phyloP scores from a whole-genome alignment of 2,329 filamentous ascomycete species.

The Aspergillus jensenii region DNA sequence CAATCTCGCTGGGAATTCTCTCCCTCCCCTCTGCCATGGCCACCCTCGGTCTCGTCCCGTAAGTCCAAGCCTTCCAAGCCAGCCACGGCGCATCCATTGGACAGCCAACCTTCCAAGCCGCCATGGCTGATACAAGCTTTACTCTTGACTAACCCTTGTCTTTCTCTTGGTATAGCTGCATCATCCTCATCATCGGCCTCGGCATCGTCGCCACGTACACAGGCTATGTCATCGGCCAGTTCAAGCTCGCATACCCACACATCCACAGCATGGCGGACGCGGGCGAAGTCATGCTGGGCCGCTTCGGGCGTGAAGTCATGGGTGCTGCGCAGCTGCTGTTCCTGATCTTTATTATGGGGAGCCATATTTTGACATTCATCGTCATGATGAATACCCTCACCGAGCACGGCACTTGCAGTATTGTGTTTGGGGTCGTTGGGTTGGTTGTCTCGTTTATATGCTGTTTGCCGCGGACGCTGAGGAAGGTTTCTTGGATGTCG shows the following conservation, averaged over 20 bases:
- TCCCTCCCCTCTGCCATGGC: conserved; percentile 55
- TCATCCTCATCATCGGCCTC: conserved; percentile 55
- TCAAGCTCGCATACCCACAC: conserved; percentile 57
- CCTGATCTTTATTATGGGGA: conserved; percentile 67
- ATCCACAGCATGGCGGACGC: conserved; percentile 69
- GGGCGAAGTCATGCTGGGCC: conserved; percentile 61
- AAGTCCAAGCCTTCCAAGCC: conserved; percentile 17
- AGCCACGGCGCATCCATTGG: not conserved
- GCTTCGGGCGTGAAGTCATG: conserved; percentile 62
- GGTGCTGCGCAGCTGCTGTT: conserved; percentile 63
- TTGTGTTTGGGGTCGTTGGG: conserved; percentile 62
- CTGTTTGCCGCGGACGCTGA: conserved; percentile 62
- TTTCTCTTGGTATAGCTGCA: conserved; percentile 35
- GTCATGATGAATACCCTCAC: conserved; percentile 68
- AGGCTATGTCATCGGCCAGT: conserved; percentile 61
- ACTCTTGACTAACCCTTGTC: not conserved
- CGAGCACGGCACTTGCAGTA: conserved; percentile 61
- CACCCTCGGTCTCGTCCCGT: conserved; percentile 53
- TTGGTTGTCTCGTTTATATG: conserved; percentile 58
- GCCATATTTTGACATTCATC: conserved; percentile 68
- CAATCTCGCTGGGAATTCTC: conserved; percentile 57
- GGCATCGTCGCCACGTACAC: conserved; percentile 60
- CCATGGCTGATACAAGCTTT: not conserved
- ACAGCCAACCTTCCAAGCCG: not conserved
- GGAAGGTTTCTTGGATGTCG: conserved; percentile 62